Percentiles rank a stretch among this genome's conserved stretches.
Evolutionary conservation across 2,329 filamentous ascomycete species (phyloP).

Genomic region (Paracorniculantispora psalliotae): DNA sequence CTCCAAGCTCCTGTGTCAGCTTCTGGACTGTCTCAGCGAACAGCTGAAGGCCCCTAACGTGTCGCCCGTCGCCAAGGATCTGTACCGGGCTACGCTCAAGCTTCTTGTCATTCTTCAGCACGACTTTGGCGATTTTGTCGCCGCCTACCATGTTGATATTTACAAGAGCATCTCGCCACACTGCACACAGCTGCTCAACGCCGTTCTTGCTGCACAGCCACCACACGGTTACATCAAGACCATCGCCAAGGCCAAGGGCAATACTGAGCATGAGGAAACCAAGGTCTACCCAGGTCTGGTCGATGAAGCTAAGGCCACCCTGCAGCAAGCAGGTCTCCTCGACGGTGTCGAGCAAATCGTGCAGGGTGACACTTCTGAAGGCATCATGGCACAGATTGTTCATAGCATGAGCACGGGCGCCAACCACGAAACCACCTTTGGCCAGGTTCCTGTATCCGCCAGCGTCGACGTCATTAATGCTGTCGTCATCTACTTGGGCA

Average conservation of each 20-base stretch:
- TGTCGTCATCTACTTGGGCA: slow-evolving; percentile 76
- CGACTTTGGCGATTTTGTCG: slow-evolving; percentile 90
- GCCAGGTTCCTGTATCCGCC: slow-evolving; percentile 61
- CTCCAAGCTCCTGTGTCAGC: slow-evolving; percentile 65
- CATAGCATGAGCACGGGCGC: slow-evolving; percentile 62
- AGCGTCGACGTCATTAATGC: slow-evolving; percentile 72
- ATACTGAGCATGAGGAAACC: slow-evolving; percentile 72
- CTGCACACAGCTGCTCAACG: slow-evolving; percentile 81
- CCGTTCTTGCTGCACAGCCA: slow-evolving; percentile 78
- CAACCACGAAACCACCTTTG: slow-evolving; percentile 57
- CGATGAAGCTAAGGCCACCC: slow-evolving; percentile 54
- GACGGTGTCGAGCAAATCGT: slow-evolving; percentile 56
- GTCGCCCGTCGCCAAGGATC: slow-evolving; percentile 66
- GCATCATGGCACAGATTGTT: slow-evolving; percentile 70
- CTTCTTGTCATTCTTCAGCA: slow-evolving; percentile 83
- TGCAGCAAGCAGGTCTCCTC: slow-evolving; percentile 52
- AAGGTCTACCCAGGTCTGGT: slow-evolving; percentile 61
- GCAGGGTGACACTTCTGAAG: slow-evolving; percentile 59
- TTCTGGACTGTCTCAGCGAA: slow-evolving; percentile 71
- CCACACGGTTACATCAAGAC: slow-evolving; percentile 64
- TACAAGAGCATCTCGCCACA: slow-evolving; percentile 77
- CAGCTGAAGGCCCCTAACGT: slow-evolving; percentile 71
- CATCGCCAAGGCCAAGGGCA: slow-evolving; percentile 48
- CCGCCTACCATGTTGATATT: slow-evolving; percentile 78
- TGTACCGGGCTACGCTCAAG: slow-evolving; percentile 80